Conservation (phyloP, 2,329 filamentous ascomycete species). For the Botryosphaeria dothidea region DNA sequence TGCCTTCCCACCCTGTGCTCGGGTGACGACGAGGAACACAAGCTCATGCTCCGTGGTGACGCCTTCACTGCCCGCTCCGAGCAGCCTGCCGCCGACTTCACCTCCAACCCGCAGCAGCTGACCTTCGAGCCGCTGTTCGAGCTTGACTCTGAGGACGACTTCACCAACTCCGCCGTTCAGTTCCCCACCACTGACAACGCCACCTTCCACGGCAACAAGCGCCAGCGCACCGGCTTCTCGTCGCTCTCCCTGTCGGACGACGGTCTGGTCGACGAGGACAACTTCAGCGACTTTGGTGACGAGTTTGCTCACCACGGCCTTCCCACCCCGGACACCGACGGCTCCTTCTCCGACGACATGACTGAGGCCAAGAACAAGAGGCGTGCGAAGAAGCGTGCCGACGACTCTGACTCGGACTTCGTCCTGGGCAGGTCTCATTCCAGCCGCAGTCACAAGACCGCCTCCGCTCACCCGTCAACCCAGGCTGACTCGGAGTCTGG, state of each 20-base stretch:
- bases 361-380: constrained; percentile 23
- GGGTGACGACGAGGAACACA: constrained; percentile 65
- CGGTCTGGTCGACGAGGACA: constrained; percentile 73
- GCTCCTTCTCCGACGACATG: constrained; percentile 37
- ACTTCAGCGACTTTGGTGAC: constrained; percentile 75
- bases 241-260: constrained; percentile 68
- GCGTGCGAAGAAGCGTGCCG: constrained; percentile 32
- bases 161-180: constrained; percentile 73
- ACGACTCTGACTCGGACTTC: constrained; percentile 39
- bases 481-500: constrained; percentile 37
- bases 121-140: constrained; percentile 88
- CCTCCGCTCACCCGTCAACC: constrained; percentile 36
- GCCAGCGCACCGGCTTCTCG: constrained; percentile 69
- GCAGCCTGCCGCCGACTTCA: constrained; percentile 44
- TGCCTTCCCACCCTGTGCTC: constrained; percentile 62
- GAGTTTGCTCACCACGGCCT: constrained; percentile 63
- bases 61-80: constrained; percentile 35
- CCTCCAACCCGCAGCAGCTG: constrained; percentile 58
- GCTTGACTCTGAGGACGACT: constrained; percentile 88
- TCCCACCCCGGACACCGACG: constrained; percentile 61
- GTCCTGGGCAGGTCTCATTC: constrained; percentile 34
- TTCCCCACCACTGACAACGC: constrained; percentile 61
- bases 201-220: constrained; percentile 64
- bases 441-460: constrained; percentile 31
- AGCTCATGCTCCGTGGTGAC: constrained; percentile 52